A percentile compares a stretch with the other conserved stretches of the same genome.
phyloP scores from a whole-genome alignment of 495 filamentous ascomycete genomes.

The Penicillium tannophilum region DNA sequence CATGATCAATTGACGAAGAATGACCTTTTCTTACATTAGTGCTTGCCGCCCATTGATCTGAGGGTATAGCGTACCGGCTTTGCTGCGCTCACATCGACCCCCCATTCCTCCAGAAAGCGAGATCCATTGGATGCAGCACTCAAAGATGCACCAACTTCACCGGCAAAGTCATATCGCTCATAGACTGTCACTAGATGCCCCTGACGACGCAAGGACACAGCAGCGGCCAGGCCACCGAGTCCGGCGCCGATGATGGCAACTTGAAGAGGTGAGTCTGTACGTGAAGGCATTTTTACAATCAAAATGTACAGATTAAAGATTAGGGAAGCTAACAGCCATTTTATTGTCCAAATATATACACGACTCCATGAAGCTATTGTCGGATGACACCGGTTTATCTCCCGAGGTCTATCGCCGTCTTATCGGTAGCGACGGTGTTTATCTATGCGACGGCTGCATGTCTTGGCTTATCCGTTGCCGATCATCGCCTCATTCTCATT shows the following conservation, averaged over 20 bases:
- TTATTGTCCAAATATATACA: constrained; percentile 9
- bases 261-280: constrained; percentile 25
- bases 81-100: constrained; percentile 29
- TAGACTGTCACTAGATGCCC: constrained; percentile 53
- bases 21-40: constrained; percentile 19
- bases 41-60: neutral
- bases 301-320: neutral
- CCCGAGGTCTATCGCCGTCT: neutral
- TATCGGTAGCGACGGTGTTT: constrained; percentile 2
- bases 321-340: neutral
- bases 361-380: constrained; percentile 10
- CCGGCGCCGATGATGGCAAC: constrained; percentile 54
- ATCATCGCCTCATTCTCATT: constrained; percentile 12
- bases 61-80: constrained; percentile 24
- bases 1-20: constrained; percentile 36
- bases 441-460: constrained; percentile 33
- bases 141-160: constrained; percentile 34
- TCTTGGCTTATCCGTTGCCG: constrained; percentile 15
- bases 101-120: constrained; percentile 31
- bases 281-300: constrained; percentile 20
- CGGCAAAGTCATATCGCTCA: constrained; percentile 33
- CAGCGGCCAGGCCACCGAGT: constrained; percentile 55
- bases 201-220: constrained; percentile 51
- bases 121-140: constrained; percentile 33
- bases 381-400: neutral